Base-by-base conservation (phyloP, 768 basidiomycete species). In the Podaxis sp. region DNA sequence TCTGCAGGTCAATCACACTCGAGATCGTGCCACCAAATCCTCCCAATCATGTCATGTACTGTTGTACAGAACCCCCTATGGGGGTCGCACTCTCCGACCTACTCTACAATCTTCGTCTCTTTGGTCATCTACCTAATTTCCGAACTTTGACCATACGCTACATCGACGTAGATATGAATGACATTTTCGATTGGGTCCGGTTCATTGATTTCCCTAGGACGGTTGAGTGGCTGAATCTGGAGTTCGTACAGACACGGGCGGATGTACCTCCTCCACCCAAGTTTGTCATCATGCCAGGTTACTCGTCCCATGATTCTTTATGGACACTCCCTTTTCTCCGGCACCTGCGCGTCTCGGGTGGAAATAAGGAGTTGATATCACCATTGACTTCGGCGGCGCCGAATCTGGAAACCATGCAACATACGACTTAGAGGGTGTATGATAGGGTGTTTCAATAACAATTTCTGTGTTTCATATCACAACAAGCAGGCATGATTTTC, bases 71-170 rank as follows among this genome's bases (percentile, higher is more conserved):
- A 42, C 62, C 62, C 16, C 61, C 65, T 5, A 66, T 63, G 62
- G 64, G 61, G 5, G 52, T 62, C 28, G 59, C 61, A 9, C 53
- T 71, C n/a, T 65, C 63, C 28, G 60, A 65, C 48, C 55, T 70
- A 50, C 63, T 70, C 5, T 66, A 67, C 59, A 54, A 32, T 16
- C 60, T 70, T 5, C 63, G 60, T 42, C 61, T 61, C 16, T 61
- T 63, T n/a, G 54, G 63, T 7, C 55, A 61, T 16, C 58, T 54
- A 37, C 67, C 68, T 48, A 64, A 65, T 55, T 63, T 69, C 21
- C 67, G 63, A n/a, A 68, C 66, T 5, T 50, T 71, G 36, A 61
- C 56, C 25, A 55, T 70, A 23, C 53, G 63, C 23, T 70, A 67
- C 54, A 61, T 64, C 25, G 65, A 66, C 42, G 60, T 68, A 32